A percentile compares a stretch with the other conserved stretches of the same genome.
phyloP scores from a whole-genome alignment of 2,329 filamentous ascomycete genomes.

The Fusarium illudens region DNA sequence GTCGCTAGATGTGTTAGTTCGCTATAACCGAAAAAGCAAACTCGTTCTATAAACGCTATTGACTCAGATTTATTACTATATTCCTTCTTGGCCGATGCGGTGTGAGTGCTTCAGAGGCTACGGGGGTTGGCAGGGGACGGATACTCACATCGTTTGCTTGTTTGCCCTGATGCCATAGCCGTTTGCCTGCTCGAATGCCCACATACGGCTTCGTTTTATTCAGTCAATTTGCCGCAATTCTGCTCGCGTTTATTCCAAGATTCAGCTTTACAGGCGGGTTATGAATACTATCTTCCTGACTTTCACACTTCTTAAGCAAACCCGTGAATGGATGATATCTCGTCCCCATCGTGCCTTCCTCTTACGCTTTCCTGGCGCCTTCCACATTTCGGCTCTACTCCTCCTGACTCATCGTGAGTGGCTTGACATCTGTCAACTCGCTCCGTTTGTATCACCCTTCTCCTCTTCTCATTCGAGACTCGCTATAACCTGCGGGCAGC shows the following conservation, averaged over 20 bases:
- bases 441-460: not conserved
- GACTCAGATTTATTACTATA: not conserved
- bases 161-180: not conserved
- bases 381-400: not conserved
- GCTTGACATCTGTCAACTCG: slow-evolving; percentile 1
- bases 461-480: not conserved
- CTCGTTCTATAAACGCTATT: not conserved
- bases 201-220: not conserved
- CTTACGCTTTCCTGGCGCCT: not conserved
- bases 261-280: not conserved
- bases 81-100: not conserved
- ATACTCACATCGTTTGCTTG: not conserved
- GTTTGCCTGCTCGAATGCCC: not conserved
- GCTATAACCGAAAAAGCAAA: slow-evolving; percentile 19
- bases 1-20: slow-evolving; percentile 1
- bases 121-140: not conserved
- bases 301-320: not conserved
- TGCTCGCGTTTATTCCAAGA: not conserved
- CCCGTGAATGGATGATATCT: not conserved
- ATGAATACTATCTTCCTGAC: not conserved
- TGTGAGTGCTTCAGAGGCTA: not conserved
- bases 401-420: not conserved
- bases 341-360: not conserved
- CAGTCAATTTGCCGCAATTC: not conserved
- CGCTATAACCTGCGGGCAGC: slow-evolving; percentile 17